Base-by-base conservation (phyloP, 345 rosid species). In the Sisymbrium irio region DNA sequence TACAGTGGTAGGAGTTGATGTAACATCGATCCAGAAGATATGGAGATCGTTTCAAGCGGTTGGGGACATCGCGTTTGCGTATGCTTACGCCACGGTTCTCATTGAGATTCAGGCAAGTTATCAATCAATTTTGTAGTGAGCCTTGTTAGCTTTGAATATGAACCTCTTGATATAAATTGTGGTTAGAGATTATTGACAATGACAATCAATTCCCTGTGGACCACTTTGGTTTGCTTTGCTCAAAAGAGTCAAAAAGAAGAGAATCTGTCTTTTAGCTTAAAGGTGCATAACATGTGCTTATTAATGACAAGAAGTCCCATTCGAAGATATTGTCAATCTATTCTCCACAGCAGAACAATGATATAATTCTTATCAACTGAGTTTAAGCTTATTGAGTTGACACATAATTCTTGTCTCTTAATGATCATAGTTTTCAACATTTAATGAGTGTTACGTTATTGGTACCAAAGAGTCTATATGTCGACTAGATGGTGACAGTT, bases 21-120 rank as follows among this genome's bases (percentile, higher is more conserved):
- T 91, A 77, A 66, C 96, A 7, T 85, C 83, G 30, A 46, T 87
- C 2, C 82, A 89, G 76, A 94, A 94, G 84, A 82, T 94, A 22
- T 91, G 97, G 98, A 84, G 64, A 50, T 53, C 91, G 13, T 89
- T 94, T 76, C 95, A 85, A 72, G 94, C 98, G 2, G 76, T 91
- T 6, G 97, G 98, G 6, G 85, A 94, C 67, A 83, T 94, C 37
- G 96, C 98, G 9, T 94, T 94, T 56, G 96, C 98, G 5, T 94
- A 88, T 64, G 91, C 96, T 28, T 94, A 53, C 72, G 85, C 97
- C 5, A 88, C 88, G 0, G 90, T 94, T 20, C 92, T 94, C 3
- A 79, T 87, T 7, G 97, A 94, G 71, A 94, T 94, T 37, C 96
- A 91, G 96, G 98, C 74, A 82, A 81, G 84, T 63, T 62, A 46